Evolutionary conservation across 2,329 filamentous ascomycete species (phyloP).

Genomic region (Sclerotinia glacialis): DNA sequence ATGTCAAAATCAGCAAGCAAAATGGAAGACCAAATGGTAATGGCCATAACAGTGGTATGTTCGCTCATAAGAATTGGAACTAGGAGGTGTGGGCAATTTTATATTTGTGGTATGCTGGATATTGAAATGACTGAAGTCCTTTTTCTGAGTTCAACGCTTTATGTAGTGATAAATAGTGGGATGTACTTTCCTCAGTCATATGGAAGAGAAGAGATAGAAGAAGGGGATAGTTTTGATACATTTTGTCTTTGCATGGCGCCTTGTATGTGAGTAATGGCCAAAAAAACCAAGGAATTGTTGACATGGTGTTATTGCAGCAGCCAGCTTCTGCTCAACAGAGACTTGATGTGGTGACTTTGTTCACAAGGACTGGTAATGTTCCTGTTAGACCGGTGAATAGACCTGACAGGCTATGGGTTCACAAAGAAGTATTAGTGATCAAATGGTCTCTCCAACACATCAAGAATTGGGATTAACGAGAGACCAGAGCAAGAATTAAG

Average conservation of each 20-base stretch:
- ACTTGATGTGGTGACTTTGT: too few relatives aligned
- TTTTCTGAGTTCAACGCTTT: background rate
- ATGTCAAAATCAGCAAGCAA: background rate
- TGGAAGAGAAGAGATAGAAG: background rate
- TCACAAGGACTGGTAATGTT: too few relatives aligned
- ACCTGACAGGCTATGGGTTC: too few relatives aligned
- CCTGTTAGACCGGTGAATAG: too few relatives aligned
- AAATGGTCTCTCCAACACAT: too few relatives aligned
- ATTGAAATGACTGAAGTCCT: background rate
- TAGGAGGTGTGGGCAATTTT: background rate
- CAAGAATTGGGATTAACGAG: too few relatives aligned
- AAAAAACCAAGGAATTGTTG: too few relatives aligned
- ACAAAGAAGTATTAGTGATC: too few relatives aligned
- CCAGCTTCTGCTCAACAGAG: too few relatives aligned
- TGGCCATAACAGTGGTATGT: slow-evolving; percentile 13
- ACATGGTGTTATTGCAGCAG: too few relatives aligned
- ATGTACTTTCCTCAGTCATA: background rate
- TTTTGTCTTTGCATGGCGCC: background rate
- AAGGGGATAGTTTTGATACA: background rate
- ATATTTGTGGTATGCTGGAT: background rate
- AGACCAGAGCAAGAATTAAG: too few relatives aligned
- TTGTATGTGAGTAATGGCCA: background rate
- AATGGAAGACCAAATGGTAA: slow-evolving; percentile 6
- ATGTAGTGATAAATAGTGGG: background rate
- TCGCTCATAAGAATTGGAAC: slow-evolving; percentile 12